A percentile compares a stretch with the other conserved stretches of the same genome.
phyloP scores from a whole-genome alignment of 2,329 filamentous ascomycete species.

The Fusarium zealandicum region DNA sequence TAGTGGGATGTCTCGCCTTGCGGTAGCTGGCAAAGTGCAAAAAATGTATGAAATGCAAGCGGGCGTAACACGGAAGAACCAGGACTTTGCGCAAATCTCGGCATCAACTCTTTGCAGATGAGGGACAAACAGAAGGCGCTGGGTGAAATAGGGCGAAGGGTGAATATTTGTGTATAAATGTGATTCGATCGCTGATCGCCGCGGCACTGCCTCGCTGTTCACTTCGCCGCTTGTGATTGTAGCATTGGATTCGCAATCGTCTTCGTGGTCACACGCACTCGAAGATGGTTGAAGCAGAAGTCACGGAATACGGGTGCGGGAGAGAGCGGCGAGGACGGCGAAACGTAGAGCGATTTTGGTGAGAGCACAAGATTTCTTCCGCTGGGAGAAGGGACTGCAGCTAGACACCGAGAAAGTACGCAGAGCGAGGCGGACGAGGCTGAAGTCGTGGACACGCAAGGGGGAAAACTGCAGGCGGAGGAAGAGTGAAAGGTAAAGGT shows the following conservation, averaged over 20 bases:
- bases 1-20: conserved; percentile 26
- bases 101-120: conserved; percentile 8
- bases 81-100: conserved; percentile 12
- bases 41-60: conserved; percentile 10
- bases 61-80: conserved; percentile 7
- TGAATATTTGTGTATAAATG: conserved; percentile 10
- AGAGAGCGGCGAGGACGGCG: conserved; percentile 20
- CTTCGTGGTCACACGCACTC: conserved; percentile 37
- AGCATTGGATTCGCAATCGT: conserved; percentile 26
- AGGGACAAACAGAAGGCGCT: conserved; percentile 1
- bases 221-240: conserved; percentile 19
- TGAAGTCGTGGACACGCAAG: conserved; percentile 2
- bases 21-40: conserved; percentile 19
- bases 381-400: conserved; percentile 11
- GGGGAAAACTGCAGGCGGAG: conserved; percentile 7
- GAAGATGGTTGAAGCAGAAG: conserved; percentile 32
- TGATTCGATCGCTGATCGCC: conserved; percentile 21
- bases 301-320: conserved; percentile 33
- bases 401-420: conserved; percentile 16
- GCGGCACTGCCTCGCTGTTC: conserved; percentile 27
- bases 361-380: conserved; percentile 18
- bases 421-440: conserved; percentile 8
- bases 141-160: conserved; percentile 2
- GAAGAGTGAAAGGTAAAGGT: conserved; percentile 10
- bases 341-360: conserved; percentile 14